A percentile compares a stretch with the other conserved stretches of the same genome.
Evolutionary conservation across 371 early-diverging fungal species (phyloP).

Genomic region (Mucor circinelloides): DNA sequence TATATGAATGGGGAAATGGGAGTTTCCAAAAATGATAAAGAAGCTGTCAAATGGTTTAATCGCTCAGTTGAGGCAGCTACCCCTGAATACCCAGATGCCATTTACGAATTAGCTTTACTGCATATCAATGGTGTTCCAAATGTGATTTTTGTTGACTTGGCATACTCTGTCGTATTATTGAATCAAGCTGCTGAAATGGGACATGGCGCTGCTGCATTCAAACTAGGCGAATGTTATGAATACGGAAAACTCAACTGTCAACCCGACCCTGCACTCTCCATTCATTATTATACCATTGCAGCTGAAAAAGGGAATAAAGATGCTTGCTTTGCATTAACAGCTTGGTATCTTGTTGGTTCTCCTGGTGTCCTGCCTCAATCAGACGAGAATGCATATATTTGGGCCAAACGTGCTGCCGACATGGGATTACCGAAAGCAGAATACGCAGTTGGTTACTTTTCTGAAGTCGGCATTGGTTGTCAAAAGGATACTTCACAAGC

Average conservation of each 20-base stretch:
- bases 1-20: constrained; percentile 76
- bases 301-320: constrained; percentile 90
- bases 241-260: constrained; percentile 70
- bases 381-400: constrained; percentile 87
- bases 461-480: constrained; percentile 82
- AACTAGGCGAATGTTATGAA: constrained; percentile 81
- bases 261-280: constrained; percentile 69
- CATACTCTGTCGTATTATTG: constrained; percentile 76
- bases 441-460: constrained; percentile 87
- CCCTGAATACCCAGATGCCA: constrained; percentile 75
- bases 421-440: constrained; percentile 85
- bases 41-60: constrained; percentile 84
- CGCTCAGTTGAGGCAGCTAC: constrained; percentile 76
- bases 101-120: constrained; percentile 75
- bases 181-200: constrained; percentile 77
- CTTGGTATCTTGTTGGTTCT: constrained; percentile 90
- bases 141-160: constrained; percentile 72
- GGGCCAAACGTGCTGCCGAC: constrained; percentile 88
- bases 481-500: constrained; percentile 69
- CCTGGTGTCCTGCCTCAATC: constrained; percentile 75
- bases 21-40: constrained; percentile 60
- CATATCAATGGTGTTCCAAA: constrained; percentile 75
- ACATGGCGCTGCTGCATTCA: constrained; percentile 76
- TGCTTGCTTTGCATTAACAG: constrained; percentile 86
- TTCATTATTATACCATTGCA: constrained; percentile 77